A percentile compares a stretch with the other conserved stretches of the same genome.
Conservation (phyloP, 352 stramenopile genomes). For the Phytopythium boreale region DNA sequence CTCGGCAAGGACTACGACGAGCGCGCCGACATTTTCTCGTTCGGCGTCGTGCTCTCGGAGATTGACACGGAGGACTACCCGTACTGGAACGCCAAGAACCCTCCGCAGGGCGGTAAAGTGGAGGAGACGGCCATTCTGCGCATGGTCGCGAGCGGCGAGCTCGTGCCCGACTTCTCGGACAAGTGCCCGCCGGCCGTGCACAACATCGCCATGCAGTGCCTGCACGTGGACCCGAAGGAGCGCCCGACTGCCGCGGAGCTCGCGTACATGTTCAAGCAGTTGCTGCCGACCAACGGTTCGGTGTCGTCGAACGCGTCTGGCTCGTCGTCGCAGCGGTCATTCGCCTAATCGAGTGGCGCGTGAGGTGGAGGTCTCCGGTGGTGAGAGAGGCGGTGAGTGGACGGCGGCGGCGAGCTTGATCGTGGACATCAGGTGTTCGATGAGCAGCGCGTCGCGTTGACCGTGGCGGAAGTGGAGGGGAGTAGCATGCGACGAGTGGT, state of each 20-base stretch:
- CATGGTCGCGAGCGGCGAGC: constrained; percentile 54
- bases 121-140: constrained; percentile 58
- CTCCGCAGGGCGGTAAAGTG: constrained; percentile 34
- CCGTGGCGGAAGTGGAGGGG: background rate
- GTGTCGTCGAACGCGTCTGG: constrained; percentile 1
- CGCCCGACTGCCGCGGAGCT: constrained; percentile 57
- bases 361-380: background rate
- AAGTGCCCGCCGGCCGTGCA: constrained; percentile 41
- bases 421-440: background rate
- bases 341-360: background rate
- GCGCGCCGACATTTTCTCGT: constrained; percentile 52
- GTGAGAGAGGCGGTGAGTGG: background rate
- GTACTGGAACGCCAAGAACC: constrained; percentile 61
- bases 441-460: background rate
- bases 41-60: constrained; percentile 48
- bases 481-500: background rate
- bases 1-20: constrained; percentile 56
- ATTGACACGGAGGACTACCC: constrained; percentile 62
- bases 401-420: background rate
- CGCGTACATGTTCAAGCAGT: constrained; percentile 57
- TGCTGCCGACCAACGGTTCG: constrained; percentile 7
- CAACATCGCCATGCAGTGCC: constrained; percentile 44
- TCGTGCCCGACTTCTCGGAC: constrained; percentile 54
- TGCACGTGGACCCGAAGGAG: constrained; percentile 50
- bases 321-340: constrained; percentile 1